Evolutionary conservation across 768 basidiomycete genomes (phyloP).

Genomic region (Macrocybe gigantea): DNA sequence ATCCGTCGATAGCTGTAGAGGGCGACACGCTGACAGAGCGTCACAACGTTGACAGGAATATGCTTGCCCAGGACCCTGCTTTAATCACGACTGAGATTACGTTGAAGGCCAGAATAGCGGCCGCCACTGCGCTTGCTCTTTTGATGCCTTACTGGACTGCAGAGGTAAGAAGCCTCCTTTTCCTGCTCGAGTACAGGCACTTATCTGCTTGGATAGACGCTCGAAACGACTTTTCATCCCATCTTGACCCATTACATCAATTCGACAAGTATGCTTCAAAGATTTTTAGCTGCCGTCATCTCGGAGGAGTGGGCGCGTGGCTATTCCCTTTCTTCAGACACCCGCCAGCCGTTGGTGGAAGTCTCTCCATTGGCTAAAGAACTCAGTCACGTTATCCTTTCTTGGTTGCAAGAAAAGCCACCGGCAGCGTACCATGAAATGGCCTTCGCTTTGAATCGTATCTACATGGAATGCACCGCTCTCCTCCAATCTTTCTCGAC

Average conservation of each 20-base stretch:
- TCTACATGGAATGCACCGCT: conserved; percentile 72
- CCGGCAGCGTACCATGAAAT: conserved; percentile 90
- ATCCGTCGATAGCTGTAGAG: conserved; percentile 44
- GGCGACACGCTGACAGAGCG: conserved; percentile 50
- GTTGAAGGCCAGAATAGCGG: conserved; percentile 72
- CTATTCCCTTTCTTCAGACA: conserved; percentile 28
- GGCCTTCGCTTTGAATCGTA: conserved; percentile 71
- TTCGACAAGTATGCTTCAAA: conserved; percentile 89
- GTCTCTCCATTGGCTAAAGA: conserved; percentile 55
- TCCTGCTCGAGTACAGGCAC: no score
- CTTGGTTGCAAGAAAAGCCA: conserved; percentile 67
- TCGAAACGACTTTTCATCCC: conserved; percentile 67
- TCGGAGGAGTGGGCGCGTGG: conserved; percentile 88
- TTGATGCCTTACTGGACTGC: conserved; percentile 64
- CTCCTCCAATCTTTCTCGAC: conserved; percentile 77
- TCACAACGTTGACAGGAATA: conserved; percentile 95
- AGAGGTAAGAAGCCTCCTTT: conserved; percentile 33
- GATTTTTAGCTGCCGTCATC: conserved; percentile 78
- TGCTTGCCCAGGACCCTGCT: conserved; percentile 86
- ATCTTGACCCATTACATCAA: conserved; percentile 76
- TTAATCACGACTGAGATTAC: conserved; percentile 73
- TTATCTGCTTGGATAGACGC: conserved; percentile 16
- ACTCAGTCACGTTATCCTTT: conserved; percentile 61
- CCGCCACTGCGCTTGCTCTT: conserved; percentile 71
- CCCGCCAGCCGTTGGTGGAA: conserved; percentile 42